Conservation (phyloP, 768 basidiomycete species). For the Auricularia cornea region DNA sequence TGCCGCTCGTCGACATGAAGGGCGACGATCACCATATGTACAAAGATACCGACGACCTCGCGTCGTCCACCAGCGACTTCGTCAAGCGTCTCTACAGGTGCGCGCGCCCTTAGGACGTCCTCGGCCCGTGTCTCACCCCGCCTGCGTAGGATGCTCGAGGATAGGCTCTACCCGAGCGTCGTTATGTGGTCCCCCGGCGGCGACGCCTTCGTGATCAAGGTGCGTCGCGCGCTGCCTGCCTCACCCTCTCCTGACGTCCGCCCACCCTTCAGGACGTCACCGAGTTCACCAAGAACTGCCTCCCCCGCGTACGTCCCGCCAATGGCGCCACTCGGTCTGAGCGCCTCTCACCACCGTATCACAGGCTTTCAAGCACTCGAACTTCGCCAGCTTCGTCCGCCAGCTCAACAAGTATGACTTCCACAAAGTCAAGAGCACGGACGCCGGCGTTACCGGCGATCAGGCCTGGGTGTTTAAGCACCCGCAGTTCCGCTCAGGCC, state of each 20-base stretch:
- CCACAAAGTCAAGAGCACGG: constrained; percentile 31
- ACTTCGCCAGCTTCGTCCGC: constrained; percentile 31
- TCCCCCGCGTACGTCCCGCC: constrained; percentile 29
- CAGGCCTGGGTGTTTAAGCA: constrained; percentile 25
- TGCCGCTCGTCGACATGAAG: not conserved
- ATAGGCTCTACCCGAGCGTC: constrained; percentile 57
- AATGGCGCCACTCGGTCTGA: constrained; percentile 7
- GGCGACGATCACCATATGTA: not conserved
- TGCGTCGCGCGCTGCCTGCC: constrained; percentile 11
- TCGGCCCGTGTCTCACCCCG: constrained; percentile 1
- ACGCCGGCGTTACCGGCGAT: constrained; percentile 22
- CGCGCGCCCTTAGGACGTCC: constrained; percentile 13
- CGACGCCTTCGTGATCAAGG: constrained; percentile 87
- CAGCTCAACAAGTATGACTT: constrained; percentile 36
- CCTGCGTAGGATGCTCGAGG: constrained; percentile 72
- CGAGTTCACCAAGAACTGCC: constrained; percentile 70
- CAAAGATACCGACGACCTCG: constrained; percentile 52
- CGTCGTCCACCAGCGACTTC: constrained; percentile 88
- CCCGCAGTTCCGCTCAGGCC: constrained; percentile 45
- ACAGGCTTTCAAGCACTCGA: constrained; percentile 26
- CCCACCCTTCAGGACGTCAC: constrained; percentile 67
- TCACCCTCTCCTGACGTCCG: not conserved
- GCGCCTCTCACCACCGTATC: not conserved
- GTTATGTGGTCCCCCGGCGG: constrained; percentile 80
- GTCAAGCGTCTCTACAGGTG: constrained; percentile 93